A percentile compares a stretch with the other conserved stretches of the same genome.
Conservation (phyloP, 75 land plant genomes). For the Azolla pinnata region DNA sequence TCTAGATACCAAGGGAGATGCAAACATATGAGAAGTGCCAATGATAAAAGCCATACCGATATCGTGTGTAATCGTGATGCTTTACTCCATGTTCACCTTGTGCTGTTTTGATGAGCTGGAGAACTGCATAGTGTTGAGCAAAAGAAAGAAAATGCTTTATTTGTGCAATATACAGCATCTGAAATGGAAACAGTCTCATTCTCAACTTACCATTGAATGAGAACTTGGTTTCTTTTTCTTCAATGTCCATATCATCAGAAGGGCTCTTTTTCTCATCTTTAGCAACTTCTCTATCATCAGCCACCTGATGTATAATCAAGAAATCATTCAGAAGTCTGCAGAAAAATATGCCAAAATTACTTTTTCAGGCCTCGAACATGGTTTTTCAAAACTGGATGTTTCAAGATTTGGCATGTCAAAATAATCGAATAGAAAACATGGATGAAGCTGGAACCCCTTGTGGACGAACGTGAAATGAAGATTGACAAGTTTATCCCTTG, state of each 20-base stretch:
- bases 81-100: slow-evolving; percentile 96
- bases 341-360: too few species aligned
- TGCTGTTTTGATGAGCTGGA: slow-evolving; percentile 86
- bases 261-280: background rate
- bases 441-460: too few species aligned
- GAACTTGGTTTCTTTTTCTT: background rate
- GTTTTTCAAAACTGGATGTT: too few species aligned
- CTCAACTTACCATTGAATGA: slow-evolving; percentile 1
- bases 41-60: slow-evolving; percentile 36
- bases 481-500: too few species aligned
- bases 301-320: too few species aligned
- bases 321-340: too few species aligned
- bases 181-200: background rate
- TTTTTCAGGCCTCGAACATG: too few species aligned
- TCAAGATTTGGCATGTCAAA: too few species aligned
- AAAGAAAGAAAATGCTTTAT: background rate
- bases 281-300: background rate
- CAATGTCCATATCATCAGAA: background rate
- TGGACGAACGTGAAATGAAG: too few species aligned
- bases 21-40: too few species aligned
- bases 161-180: background rate
- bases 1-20: too few species aligned
- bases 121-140: slow-evolving; percentile 28
- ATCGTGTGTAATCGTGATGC: slow-evolving; percentile 77
- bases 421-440: too few species aligned